These are phyloP conservation scores for Nepenthes gracilis DNA, from an alignment of 148 eudicot species.

Conservation along the genomic window DNA sequence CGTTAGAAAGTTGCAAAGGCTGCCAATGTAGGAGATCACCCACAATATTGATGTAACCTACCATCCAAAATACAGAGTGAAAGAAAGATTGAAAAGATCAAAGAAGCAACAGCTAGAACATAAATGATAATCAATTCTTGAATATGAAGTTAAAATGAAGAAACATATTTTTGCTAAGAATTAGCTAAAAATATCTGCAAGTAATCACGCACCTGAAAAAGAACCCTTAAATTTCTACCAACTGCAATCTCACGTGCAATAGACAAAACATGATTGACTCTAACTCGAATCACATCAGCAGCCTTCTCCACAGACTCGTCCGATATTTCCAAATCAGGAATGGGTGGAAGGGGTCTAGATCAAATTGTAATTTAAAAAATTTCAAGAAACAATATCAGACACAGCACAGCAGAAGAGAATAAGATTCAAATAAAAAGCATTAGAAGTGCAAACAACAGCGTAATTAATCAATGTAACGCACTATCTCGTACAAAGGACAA, in stretches of 20 bases:
- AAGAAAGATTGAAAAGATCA: neutral
- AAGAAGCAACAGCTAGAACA: neutral
- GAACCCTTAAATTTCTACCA: slow-evolving; percentile 53
- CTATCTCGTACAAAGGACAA: neutral
- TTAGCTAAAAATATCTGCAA: neutral
- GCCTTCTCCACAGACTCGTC: slow-evolving; percentile 54
- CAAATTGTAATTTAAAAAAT: neutral
- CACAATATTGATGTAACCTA: slow-evolving; percentile 58
- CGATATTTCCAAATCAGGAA: slow-evolving; percentile 78
- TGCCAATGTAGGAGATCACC: slow-evolving; percentile 60
- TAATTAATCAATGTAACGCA: neutral
- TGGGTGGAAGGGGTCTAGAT: slow-evolving; percentile 85
- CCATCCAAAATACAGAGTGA: too few species aligned
- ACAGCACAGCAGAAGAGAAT: neutral
- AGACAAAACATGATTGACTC: slow-evolving; percentile 50
- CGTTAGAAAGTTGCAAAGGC: slow-evolving; percentile 72
- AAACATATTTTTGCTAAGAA: neutral
- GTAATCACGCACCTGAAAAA: slow-evolving; percentile 39
- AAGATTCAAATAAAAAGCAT: neutral
- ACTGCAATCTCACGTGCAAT: slow-evolving; percentile 74
- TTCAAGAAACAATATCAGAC: slow-evolving; percentile 1
- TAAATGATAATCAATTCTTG: neutral
- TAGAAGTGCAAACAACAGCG: neutral
- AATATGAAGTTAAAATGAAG: neutral
- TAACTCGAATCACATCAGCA: slow-evolving; percentile 43